These are phyloP conservation scores for Elsinoe batatas DNA, from an alignment of 2,329 filamentous ascomycete species.

Conservation along the genomic window DNA sequence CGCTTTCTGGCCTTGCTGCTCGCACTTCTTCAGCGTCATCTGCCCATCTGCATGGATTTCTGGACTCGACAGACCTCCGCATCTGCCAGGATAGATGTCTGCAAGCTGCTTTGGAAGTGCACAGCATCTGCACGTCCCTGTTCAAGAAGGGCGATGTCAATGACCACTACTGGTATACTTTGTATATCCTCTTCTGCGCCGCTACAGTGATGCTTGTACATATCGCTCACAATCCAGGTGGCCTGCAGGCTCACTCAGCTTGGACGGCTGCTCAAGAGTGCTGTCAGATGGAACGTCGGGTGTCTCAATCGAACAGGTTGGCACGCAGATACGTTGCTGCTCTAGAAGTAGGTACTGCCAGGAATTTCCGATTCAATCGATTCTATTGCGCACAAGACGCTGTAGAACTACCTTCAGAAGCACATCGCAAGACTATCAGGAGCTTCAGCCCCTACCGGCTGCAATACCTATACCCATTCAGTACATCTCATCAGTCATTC, in stretches of 20 bases:
- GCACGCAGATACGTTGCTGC: slow-evolving; percentile 4
- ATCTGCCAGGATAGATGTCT: neutral
- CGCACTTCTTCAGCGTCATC: neutral
- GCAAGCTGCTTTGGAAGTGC: slow-evolving; percentile 3
- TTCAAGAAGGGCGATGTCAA: slow-evolving; percentile 7
- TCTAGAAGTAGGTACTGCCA: neutral
- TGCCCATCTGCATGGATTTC: neutral
- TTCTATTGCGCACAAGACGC: neutral
- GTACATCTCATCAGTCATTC: too few relatives aligned
- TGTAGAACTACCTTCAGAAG: neutral
- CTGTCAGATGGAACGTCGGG: slow-evolving; percentile 1
- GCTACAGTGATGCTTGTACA: slow-evolving; percentile 6
- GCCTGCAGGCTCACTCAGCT: neutral
- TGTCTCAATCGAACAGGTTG: neutral
- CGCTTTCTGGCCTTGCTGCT: slow-evolving; percentile 1
- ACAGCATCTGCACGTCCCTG: neutral
- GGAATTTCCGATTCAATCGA: too few relatives aligned
- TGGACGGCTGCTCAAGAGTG: slow-evolving; percentile 4
- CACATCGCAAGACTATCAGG: too few relatives aligned
- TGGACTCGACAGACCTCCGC: neutral
- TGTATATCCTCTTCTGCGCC: slow-evolving; percentile 2
- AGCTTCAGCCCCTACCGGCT: too few relatives aligned
- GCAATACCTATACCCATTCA: too few relatives aligned
- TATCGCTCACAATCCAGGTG: slow-evolving; percentile 2
- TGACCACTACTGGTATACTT: slow-evolving; percentile 5